Evolutionary conservation across 352 stramenopile genomes (phyloP), one percentile per base, ranked within the genome.

Genomic region (Phytophthora sp.): DNA sequence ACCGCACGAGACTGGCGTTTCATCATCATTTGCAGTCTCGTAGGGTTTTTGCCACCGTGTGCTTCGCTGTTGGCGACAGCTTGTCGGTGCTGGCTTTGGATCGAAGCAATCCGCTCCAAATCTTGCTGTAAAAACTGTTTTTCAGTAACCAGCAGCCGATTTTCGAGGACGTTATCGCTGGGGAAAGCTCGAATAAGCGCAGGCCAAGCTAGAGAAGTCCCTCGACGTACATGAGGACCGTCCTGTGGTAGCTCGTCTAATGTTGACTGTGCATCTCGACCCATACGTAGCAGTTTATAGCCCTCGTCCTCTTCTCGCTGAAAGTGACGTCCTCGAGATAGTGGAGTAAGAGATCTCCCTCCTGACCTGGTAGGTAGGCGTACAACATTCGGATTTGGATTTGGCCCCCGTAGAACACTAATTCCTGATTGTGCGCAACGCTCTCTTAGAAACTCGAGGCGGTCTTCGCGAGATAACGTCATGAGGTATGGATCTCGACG

Each of bases 401-500:
- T 86, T 21, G 79, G 82, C 5, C 66, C 54, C 0, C 82, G 79
- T 9, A 92, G 41, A 10, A 90, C 76, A 49, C 82, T 90, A 4
- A 89, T 67, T 4, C 84, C 84, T 7, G 84, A 89, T 8, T 43
- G 41, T 0, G 71, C 53, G 34, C 78, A 89, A 4, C 82, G 80
- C n/a, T 76, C 59, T 32, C 66, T 66, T 9, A 91, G 52, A 1
- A 89, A 54, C n/a, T 62, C 30, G 10, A 84, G 62, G 18, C 79
- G 77, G 24, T 88, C 73, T 17, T 56, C 48, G n/a, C 51, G 58
- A 11, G 68, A n/a, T n/a, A 91, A 42, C 0, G 42, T 61, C 75
- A 87, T 88, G 8, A 94, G 64, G n/a, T 84, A 86, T 4, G 82
- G 82, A 41, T 93, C 84, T 1, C 82, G 76, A 39, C 74, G 76